phyloP scores from a whole-genome alignment of 805 yeast species.

The Myxozyma nipponensis region DNA sequence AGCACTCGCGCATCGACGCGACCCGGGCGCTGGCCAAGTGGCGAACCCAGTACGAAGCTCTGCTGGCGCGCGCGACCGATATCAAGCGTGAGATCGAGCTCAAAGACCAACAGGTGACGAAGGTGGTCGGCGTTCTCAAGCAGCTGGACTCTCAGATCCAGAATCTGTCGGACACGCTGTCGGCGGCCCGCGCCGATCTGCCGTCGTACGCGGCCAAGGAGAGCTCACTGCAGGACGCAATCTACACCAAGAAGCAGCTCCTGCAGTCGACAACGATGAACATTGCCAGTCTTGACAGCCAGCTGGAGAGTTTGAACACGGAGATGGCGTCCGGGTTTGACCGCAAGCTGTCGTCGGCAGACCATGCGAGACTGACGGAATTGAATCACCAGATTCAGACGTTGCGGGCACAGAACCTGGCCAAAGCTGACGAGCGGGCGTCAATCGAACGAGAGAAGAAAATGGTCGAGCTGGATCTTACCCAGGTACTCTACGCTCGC shows the following conservation, averaged over 20 bases:
- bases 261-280: slow-evolving; percentile 45
- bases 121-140: slow-evolving; percentile 46
- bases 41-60: slow-evolving; percentile 45
- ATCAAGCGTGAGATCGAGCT: slow-evolving; percentile 41
- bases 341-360: slow-evolving; percentile 49
- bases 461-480: slow-evolving; percentile 51
- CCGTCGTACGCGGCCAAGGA: slow-evolving; percentile 5
- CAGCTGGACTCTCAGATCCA: slow-evolving; percentile 43
- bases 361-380: slow-evolving; percentile 42
- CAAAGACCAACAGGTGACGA: slow-evolving; percentile 53
- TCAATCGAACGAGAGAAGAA: slow-evolving; percentile 48
- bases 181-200: slow-evolving; percentile 43
- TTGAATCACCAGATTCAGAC: slow-evolving; percentile 33
- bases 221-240: slow-evolving; percentile 13
- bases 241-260: slow-evolving; percentile 35
- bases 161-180: slow-evolving; percentile 41
- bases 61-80: slow-evolving; percentile 41
- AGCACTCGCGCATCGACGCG: slow-evolving; percentile 65
- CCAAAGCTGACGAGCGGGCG: slow-evolving; percentile 41
- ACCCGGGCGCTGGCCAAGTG: slow-evolving; percentile 55
- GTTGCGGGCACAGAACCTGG: slow-evolving; percentile 36
- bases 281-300: slow-evolving; percentile 40
- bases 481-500: slow-evolving; percentile 56
- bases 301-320: slow-evolving; percentile 42
- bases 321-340: slow-evolving; percentile 57